A percentile compares a stretch with the other conserved stretches of the same genome.
Evolutionary conservation across 441 rosid genomes (phyloP).

Genomic region (Rhodomyrtus psidioides): DNA sequence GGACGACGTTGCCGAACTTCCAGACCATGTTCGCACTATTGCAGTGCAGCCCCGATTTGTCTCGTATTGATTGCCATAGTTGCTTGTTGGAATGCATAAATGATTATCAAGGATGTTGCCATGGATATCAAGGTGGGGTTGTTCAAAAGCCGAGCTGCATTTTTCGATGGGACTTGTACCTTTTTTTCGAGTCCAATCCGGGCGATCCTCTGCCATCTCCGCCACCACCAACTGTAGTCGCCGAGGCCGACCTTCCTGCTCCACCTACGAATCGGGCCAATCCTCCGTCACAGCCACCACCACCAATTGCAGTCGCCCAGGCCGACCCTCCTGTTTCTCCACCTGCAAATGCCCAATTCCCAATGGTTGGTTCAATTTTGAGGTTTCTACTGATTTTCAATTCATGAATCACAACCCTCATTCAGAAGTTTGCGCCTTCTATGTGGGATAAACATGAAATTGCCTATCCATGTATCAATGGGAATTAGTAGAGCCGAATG

Average conservation of each 20-base stretch:
- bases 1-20: not conserved
- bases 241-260: too few species aligned
- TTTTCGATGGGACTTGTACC: not conserved
- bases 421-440: not conserved
- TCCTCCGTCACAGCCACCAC: too few species aligned
- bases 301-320: not conserved
- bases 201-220: not conserved
- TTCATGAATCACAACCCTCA: not conserved
- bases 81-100: not conserved
- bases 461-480: not conserved
- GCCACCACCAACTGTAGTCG: too few species aligned
- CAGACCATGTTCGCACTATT: not conserved
- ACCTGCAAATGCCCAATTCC: not conserved
- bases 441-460: not conserved
- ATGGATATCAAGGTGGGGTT: not conserved
- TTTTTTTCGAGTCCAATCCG: not conserved
- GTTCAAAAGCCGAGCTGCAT: not conserved
- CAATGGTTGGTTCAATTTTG: not conserved
- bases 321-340: not conserved
- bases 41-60: not conserved
- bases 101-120: not conserved
- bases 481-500: not conserved
- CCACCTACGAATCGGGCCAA: too few species aligned
- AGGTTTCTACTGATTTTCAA: not conserved
- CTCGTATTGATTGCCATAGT: not conserved